Evolutionary conservation across 2,329 filamentous ascomycete species (phyloP).

Genomic region (Cladophialophora yegresii): DNA sequence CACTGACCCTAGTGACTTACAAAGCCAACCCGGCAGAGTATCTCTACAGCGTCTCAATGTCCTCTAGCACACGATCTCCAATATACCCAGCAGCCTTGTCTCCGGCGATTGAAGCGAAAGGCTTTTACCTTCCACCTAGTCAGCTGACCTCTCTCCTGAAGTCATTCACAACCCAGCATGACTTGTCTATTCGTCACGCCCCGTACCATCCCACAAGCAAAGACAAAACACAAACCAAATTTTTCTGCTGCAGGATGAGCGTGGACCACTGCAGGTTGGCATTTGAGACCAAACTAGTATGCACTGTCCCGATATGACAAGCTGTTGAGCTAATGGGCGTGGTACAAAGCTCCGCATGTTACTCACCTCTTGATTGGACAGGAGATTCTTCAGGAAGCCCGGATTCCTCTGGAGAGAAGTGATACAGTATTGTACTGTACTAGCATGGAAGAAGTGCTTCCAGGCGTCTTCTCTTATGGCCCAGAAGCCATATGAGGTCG

Average conservation of each 20-base stretch:
- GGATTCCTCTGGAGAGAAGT: slow-evolving; percentile 24
- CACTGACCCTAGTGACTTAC: slow-evolving; percentile 6
- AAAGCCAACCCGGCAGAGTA: slow-evolving; percentile 3
- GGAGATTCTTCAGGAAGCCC: slow-evolving; percentile 15
- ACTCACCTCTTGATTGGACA: slow-evolving; percentile 24
- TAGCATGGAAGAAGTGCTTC: slow-evolving; percentile 23
- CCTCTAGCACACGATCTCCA: background rate
- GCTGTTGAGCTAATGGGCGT: slow-evolving; percentile 27
- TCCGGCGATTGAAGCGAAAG: background rate
- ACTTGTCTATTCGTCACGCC: slow-evolving; percentile 17
- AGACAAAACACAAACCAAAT: slow-evolving; percentile 23
- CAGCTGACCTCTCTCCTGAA: background rate
- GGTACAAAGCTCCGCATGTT: slow-evolving; percentile 24
- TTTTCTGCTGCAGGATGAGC: slow-evolving; percentile 17
- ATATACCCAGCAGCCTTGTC: slow-evolving; percentile 6
- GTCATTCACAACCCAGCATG: slow-evolving; percentile 7
- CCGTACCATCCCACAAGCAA: slow-evolving; percentile 17
- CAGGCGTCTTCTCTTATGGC: slow-evolving; percentile 16
- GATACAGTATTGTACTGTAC: slow-evolving; percentile 29
- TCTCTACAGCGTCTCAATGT: background rate
- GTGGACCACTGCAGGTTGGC: slow-evolving; percentile 32
- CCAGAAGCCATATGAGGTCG: slow-evolving; percentile 20
- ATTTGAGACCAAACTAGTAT: slow-evolving; percentile 28
- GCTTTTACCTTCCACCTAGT: background rate
- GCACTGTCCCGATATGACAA: slow-evolving; percentile 26